phyloP scores from a whole-genome alignment of 2,329 filamentous ascomycete genomes.

The Ophiostoma angusticollis region DNA sequence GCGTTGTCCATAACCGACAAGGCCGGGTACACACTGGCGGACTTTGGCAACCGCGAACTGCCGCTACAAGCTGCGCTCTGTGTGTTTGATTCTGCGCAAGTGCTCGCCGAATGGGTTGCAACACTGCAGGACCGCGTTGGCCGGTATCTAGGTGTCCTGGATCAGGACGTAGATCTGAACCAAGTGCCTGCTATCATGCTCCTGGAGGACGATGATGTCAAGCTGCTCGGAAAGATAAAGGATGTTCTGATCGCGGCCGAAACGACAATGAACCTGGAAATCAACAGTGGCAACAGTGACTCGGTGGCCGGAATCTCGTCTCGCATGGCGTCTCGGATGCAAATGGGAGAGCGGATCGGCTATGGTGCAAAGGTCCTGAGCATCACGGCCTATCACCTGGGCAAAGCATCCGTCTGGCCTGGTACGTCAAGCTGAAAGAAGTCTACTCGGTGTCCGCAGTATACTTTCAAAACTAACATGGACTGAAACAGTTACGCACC shows the following conservation, averaged over 20 bases:
- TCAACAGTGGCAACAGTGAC: constrained; percentile 29
- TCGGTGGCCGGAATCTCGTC: constrained; percentile 33
- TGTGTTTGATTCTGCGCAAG: constrained; percentile 85
- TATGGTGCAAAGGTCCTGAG: constrained; percentile 76
- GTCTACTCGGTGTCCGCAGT: neutral
- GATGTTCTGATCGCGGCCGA: constrained; percentile 67
- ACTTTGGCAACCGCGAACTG: constrained; percentile 70
- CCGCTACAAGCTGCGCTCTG: constrained; percentile 87
- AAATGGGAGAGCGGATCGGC: constrained; percentile 51
- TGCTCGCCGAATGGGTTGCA: constrained; percentile 86
- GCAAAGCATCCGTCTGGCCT: constrained; percentile 86
- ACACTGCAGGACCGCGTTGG: constrained; percentile 92
- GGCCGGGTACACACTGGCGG: constrained; percentile 71
- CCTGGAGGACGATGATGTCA: constrained; percentile 81
- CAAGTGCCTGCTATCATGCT: constrained; percentile 82
- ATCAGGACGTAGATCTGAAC: constrained; percentile 66
- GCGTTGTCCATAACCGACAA: constrained; percentile 81
- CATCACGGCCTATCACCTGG: constrained; percentile 74
- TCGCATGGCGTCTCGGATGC: constrained; percentile 28
- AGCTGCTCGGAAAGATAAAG: constrained; percentile 69
- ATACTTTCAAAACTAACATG: neutral
- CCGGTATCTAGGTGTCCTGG: constrained; percentile 73
- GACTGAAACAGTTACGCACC: constrained; percentile 31
- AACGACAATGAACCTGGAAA: constrained; percentile 56
- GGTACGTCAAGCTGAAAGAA: constrained; percentile 41